Conservation (phyloP, 1,284 basidiomycete genomes). For the Ustilago sp. region DNA sequence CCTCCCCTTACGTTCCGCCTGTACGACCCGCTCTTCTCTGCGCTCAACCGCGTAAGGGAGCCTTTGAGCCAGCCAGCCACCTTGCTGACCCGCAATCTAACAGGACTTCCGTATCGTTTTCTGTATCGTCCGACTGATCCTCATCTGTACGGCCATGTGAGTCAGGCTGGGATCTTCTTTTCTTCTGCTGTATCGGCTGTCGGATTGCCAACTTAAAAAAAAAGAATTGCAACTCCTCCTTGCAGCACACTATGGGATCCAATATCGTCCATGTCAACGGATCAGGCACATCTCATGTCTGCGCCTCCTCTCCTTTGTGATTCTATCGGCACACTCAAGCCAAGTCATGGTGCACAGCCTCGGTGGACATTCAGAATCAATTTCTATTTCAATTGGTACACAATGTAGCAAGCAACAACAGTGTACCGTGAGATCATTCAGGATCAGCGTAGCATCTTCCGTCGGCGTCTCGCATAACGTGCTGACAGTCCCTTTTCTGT, state of each 20-base stretch:
- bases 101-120: too few relatives aligned
- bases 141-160: not conserved
- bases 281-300: not conserved
- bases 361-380: not conserved
- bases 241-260: not conserved
- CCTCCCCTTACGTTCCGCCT: too few relatives aligned
- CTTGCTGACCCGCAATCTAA: too few relatives aligned
- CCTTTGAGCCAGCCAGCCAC: too few relatives aligned
- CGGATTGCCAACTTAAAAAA: constrained; percentile 19
- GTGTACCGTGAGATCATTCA: not conserved
- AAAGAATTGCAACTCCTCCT: constrained; percentile 1
- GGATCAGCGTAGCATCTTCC: not conserved
- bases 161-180: constrained; percentile 16
- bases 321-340: constrained; percentile 5
- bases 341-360: not conserved
- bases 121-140: too few relatives aligned
- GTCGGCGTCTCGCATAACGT: not conserved
- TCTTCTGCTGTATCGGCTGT: constrained; percentile 17
- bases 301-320: not conserved
- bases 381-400: not conserved
- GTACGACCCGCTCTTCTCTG: too few relatives aligned
- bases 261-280: not conserved
- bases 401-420: not conserved
- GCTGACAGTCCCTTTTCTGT: not conserved
- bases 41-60: too few relatives aligned